phyloP scores from a whole-genome alignment of 2,329 filamentous ascomycete species.

The Colletotrichum aenigma region DNA sequence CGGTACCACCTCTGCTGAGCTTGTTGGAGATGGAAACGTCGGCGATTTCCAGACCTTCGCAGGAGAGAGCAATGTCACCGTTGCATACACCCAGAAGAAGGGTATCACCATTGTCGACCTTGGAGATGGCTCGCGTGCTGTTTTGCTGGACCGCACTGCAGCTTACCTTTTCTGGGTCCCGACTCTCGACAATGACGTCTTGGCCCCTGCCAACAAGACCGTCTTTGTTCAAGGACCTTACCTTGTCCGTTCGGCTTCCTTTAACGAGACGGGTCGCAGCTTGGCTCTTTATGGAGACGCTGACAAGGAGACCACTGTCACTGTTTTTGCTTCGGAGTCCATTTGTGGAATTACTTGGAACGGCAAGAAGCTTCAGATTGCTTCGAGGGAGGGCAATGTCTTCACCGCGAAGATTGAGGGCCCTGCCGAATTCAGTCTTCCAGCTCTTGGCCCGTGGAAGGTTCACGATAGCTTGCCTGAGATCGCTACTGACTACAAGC shows the following conservation, averaged over 20 bases:
- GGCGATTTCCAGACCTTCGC: conserved; percentile 43
- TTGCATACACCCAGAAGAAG: conserved; percentile 52
- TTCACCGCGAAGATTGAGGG: conserved; percentile 31
- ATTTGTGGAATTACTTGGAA: conserved; percentile 57
- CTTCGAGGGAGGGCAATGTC: conserved; percentile 28
- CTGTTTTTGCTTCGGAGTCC: conserved; percentile 50
- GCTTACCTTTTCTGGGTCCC: conserved; percentile 65
- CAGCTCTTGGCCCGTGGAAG: conserved; percentile 49
- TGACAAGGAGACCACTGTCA: conserved; percentile 42
- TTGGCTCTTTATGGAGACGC: conserved; percentile 51
- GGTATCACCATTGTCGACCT: conserved; percentile 53
- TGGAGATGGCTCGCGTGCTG: conserved; percentile 49
- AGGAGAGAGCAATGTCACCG: conserved; percentile 42
- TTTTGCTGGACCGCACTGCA: conserved; percentile 56
- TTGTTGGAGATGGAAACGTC: conserved; percentile 42
- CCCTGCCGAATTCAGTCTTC: conserved; percentile 36
- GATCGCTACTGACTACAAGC: conserved; percentile 44
- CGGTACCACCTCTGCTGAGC: conserved; percentile 27
- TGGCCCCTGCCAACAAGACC: conserved; percentile 47
- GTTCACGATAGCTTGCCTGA: conserved; percentile 54
- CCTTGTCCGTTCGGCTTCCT: conserved; percentile 49
- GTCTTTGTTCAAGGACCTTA: conserved; percentile 58
- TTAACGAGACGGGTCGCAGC: conserved; percentile 34
- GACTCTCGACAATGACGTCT: conserved; percentile 49
- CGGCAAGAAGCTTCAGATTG: conserved; percentile 38